These are phyloP conservation scores for Monosiga brevicollis DNA, from an alignment of 78 protist species.

Conservation along the genomic window DNA sequence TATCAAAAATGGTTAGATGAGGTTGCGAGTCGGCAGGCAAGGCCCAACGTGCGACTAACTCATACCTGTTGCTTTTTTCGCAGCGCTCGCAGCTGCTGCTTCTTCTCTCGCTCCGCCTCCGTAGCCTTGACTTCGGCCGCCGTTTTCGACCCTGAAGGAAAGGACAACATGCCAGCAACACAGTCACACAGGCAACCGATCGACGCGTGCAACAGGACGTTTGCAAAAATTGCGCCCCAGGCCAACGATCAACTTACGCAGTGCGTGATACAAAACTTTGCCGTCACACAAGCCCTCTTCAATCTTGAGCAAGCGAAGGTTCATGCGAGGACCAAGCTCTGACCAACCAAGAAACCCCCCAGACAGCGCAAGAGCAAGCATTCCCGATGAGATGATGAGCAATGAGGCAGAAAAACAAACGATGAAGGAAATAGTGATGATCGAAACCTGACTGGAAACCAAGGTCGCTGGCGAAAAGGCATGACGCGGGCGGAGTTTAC, in stretches of 20 bases:
- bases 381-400: no score
- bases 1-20: neutral
- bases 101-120: constrained; percentile 1
- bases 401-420: no score
- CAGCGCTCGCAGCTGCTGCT: constrained; percentile 8
- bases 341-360: no score
- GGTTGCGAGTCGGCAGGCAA: neutral
- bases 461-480: no score
- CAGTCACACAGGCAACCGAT: neutral
- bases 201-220: neutral
- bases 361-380: no score
- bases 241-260: neutral
- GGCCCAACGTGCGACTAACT: neutral
- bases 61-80: constrained; percentile 23
- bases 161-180: neutral
- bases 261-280: constrained; percentile 54
- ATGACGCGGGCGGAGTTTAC: no score
- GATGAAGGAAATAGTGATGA: no score
- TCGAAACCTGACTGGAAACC: no score
- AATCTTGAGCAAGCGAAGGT: constrained; percentile 41
- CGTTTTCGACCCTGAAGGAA: constrained; percentile 4
- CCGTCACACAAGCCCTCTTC: constrained; percentile 66
- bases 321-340: constrained; percentile 79
- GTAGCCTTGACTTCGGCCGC: constrained; percentile 11
- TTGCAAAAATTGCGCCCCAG: neutral